These are phyloP conservation scores for Solanum rostratum DNA, from an alignment of 257 asterid species.

Conservation along the genomic window DNA sequence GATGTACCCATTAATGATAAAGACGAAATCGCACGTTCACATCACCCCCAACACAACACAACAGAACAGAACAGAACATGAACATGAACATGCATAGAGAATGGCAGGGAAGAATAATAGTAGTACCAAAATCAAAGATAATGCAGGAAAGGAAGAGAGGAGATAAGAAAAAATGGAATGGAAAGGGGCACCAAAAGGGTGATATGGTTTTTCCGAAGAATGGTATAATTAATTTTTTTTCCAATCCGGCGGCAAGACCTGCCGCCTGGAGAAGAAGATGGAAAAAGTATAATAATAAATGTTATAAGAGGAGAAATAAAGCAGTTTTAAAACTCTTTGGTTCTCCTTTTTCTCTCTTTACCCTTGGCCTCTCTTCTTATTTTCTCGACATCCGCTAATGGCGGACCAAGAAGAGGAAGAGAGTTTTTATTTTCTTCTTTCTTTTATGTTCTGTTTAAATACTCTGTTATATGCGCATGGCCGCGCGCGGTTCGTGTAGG, in stretches of 20 bases:
- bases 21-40: background rate
- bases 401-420: background rate
- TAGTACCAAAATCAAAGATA: background rate
- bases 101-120: background rate
- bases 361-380: background rate
- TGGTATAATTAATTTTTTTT: background rate
- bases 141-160: background rate
- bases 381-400: background rate
- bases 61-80: background rate
- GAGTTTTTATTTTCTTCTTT: background rate
- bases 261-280: background rate
- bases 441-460: background rate
- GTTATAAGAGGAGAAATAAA: background rate
- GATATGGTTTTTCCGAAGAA: background rate
- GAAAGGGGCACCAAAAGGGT: background rate
- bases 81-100: no score
- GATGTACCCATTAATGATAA: background rate
- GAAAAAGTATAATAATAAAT: background rate
- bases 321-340: background rate
- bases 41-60: background rate
- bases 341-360: background rate
- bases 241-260: background rate
- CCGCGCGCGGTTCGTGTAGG: background rate
- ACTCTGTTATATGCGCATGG: background rate
- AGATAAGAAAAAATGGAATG: background rate